Base-by-base conservation (phyloP, 2,329 filamentous ascomycete genomes). In the Pestalotiopsis sp. region DNA sequence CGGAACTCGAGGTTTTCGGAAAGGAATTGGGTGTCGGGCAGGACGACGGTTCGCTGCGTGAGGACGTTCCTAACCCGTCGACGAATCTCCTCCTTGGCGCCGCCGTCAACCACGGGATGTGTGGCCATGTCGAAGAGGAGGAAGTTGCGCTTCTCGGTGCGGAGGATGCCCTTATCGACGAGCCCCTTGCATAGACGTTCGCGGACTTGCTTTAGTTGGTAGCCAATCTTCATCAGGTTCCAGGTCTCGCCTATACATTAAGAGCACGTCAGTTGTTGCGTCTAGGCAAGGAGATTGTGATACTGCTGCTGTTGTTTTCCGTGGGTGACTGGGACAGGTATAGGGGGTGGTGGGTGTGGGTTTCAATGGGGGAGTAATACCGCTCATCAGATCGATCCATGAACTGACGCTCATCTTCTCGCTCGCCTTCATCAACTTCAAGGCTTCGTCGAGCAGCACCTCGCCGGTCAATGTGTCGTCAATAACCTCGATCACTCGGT, bases 161-260 rank as follows among this genome's bases (percentile, higher is more conserved):
- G 93, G 69, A 99, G 89, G 79, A 99, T 97, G 78, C 96, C 96
- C 85, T 99, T 99, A 85, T 99, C 96, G 72, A 99, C 96, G 60
- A 99, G 90, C 41, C 96, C 96, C 83, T 99, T 99, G 78, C 95
- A 95, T 68, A 99, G 89, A 69, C 96, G 93, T 85, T 99, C 96
- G 79, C 96, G 94, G 69, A 99, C 96, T 87, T 99, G 96, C 85
- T 99, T 99, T 75, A 99, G 89, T 85, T 99, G 96, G 83, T 99
- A 99, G 80, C 96, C 96, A 76, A 99, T 99, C 87, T 99, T 99
- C 96, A 99, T 98, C 73, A 99, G 85, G 80, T 99, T 99, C 96
- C 96, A 99, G 67, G 96, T 99, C 83, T 99, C 96, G 80, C 96
- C 95, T 98, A 78, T n/a, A n/a, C 20, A n/a, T 31, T 38, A 69